Percentiles rank a stretch among this genome's conserved stretches.
These are phyloP conservation scores for Didymella exigua DNA, from an alignment of 2,329 filamentous ascomycete genomes.

Conservation along the genomic window DNA sequence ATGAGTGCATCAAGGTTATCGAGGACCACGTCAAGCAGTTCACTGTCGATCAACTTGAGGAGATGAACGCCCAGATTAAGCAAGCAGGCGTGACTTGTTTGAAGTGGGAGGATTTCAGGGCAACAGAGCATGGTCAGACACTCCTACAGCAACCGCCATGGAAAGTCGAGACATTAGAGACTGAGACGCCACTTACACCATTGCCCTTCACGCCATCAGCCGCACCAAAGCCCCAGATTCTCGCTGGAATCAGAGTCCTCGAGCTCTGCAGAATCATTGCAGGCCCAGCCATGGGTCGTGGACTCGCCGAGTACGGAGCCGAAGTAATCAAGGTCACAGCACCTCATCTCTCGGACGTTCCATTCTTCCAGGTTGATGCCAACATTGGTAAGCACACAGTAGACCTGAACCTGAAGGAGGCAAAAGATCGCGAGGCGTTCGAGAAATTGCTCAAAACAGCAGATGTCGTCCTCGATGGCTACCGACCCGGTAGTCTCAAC, in stretches of 20 bases:
- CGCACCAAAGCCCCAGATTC: slow-evolving; percentile 48
- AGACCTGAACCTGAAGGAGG: slow-evolving; percentile 66
- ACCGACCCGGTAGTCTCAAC: slow-evolving; percentile 68
- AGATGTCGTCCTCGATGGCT: slow-evolving; percentile 72
- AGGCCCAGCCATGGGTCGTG: slow-evolving; percentile 72
- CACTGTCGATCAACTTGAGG: slow-evolving; percentile 48
- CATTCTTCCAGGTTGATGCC: slow-evolving; percentile 74
- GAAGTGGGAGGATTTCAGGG: slow-evolving; percentile 50
- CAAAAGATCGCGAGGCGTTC: slow-evolving; percentile 60
- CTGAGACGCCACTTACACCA: slow-evolving; percentile 56
- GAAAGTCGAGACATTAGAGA: slow-evolving; percentile 59
- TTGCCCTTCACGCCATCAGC: slow-evolving; percentile 52
- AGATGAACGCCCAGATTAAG: slow-evolving; percentile 49
- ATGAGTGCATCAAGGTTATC: slow-evolving; percentile 49
- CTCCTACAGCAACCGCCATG: slow-evolving; percentile 52
- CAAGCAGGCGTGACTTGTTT: slow-evolving; percentile 52
- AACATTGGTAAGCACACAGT: slow-evolving; percentile 73
- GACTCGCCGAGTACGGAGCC: slow-evolving; percentile 76
- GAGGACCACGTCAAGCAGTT: slow-evolving; percentile 51
- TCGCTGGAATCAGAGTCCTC: slow-evolving; percentile 70
- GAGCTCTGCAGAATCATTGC: slow-evolving; percentile 79
- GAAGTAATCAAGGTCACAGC: slow-evolving; percentile 75
- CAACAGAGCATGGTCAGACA: slow-evolving; percentile 49
- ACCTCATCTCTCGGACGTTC: slow-evolving; percentile 70
- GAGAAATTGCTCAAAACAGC: slow-evolving; percentile 65